phyloP scores from a whole-genome alignment of 2,329 filamentous ascomycete species.

The Trichoderma simmonsii region DNA sequence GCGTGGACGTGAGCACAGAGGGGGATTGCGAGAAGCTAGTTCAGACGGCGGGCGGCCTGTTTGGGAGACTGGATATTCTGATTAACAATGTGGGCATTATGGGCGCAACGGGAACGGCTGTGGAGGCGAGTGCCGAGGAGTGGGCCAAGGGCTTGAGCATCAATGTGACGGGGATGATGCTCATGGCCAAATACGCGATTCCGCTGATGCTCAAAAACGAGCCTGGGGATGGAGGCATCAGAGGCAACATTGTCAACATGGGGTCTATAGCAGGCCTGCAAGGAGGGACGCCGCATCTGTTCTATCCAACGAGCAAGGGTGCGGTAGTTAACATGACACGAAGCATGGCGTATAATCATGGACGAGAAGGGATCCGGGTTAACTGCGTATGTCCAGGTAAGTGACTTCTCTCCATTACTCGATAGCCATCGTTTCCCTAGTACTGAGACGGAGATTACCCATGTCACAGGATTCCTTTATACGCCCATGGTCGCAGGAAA shows the following conservation, averaged over 20 bases:
- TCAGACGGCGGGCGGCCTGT: constrained; percentile 42
- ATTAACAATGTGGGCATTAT: constrained; percentile 63
- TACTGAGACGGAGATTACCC: neutral
- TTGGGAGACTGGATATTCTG: constrained; percentile 59
- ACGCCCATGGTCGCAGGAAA: constrained; percentile 44
- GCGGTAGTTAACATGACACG: constrained; percentile 51
- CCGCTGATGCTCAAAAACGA: constrained; percentile 57
- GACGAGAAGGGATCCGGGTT: constrained; percentile 43
- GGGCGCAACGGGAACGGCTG: constrained; percentile 57
- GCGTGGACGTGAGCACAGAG: constrained; percentile 54
- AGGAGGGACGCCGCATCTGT: constrained; percentile 44
- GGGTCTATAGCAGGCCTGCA: constrained; percentile 55
- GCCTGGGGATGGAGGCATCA: constrained; percentile 33
- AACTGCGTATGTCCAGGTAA: constrained; percentile 48
- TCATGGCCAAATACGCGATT: constrained; percentile 60
- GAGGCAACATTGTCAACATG: constrained; percentile 60
- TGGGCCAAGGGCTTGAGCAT: constrained; percentile 58
- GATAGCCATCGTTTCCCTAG: neutral
- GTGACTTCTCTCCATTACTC: neutral
- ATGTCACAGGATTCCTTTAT: constrained; percentile 39
- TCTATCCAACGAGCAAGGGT: constrained; percentile 48
- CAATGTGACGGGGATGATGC: constrained; percentile 64
- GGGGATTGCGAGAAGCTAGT: constrained; percentile 48
- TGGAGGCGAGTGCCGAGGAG: constrained; percentile 56
- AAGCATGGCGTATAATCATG: constrained; percentile 51